Percentiles rank a stretch among this genome's conserved stretches.
Evolutionary conservation across 1,284 basidiomycete genomes (phyloP).

Genomic region (Heterobasidion parviporum): DNA sequence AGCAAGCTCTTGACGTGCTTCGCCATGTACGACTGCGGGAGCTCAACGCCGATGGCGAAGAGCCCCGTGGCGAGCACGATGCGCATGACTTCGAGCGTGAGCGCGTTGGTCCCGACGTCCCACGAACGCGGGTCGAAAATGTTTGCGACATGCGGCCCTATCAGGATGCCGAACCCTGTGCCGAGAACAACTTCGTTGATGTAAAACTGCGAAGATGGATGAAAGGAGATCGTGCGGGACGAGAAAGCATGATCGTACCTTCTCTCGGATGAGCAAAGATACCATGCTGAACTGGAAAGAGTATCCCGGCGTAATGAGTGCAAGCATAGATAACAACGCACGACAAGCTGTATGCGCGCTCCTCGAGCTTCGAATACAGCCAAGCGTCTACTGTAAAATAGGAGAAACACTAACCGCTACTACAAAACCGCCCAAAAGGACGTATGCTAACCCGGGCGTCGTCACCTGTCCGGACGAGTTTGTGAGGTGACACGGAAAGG

Average conservation of each 20-base stretch:
- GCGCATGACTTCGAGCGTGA: slow-evolving; percentile 76
- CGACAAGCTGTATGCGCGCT: neutral
- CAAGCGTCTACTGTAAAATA: neutral
- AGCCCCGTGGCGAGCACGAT: slow-evolving; percentile 63
- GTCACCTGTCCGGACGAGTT: slow-evolving; percentile 7
- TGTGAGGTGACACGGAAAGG: neutral
- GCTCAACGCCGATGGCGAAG: slow-evolving; percentile 68
- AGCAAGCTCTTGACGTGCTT: slow-evolving; percentile 52
- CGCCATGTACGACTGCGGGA: slow-evolving; percentile 59
- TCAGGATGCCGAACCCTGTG: slow-evolving; percentile 66
- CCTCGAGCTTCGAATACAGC: neutral
- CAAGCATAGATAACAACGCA: neutral
- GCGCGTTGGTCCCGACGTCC: slow-evolving; percentile 44
- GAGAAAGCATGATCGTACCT: neutral
- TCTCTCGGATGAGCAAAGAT: slow-evolving; percentile 10
- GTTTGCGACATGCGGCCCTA: slow-evolving; percentile 69
- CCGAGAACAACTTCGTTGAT: slow-evolving; percentile 92
- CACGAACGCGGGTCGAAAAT: slow-evolving; percentile 79
- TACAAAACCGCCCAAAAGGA: slow-evolving; percentile 10
- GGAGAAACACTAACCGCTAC: slow-evolving; percentile 6
- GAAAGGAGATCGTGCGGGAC: neutral
- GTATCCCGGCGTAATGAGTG: neutral
- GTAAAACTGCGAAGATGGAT: slow-evolving; percentile 43
- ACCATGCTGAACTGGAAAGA: slow-evolving; percentile 10
- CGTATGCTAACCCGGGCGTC: slow-evolving; percentile 7